phyloP scores from a whole-genome alignment of 2,329 filamentous ascomycete genomes.

The Penicillium sp. region DNA sequence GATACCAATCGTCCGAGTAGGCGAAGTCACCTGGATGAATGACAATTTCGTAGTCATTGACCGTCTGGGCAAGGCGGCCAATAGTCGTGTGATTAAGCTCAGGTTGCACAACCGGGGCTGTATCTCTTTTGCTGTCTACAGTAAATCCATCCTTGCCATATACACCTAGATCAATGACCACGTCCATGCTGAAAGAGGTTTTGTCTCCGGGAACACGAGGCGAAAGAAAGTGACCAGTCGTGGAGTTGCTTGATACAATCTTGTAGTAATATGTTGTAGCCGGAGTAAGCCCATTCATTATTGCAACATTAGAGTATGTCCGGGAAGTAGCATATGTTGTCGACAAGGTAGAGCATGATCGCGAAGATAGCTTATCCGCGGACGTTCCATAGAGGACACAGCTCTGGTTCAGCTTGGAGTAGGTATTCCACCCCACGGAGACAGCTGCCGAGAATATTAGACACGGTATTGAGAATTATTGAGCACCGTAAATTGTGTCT shows the following conservation, averaged over 20 bases:
- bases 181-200: slow-evolving; percentile 58
- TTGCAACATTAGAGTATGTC: slow-evolving; percentile 58
- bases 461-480: not conserved
- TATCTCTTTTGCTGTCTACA: slow-evolving; percentile 51
- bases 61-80: slow-evolving; percentile 54
- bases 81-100: slow-evolving; percentile 65
- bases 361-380: slow-evolving; percentile 38
- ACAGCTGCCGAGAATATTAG: slow-evolving; percentile 45
- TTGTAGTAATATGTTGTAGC: slow-evolving; percentile 66
- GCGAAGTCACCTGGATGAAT: slow-evolving; percentile 53
- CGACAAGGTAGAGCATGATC: slow-evolving; percentile 53
- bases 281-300: slow-evolving; percentile 51
- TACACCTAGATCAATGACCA: slow-evolving; percentile 60
- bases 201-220: slow-evolving; percentile 59
- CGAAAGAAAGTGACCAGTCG: slow-evolving; percentile 58
- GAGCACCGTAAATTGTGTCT: slow-evolving; percentile 14
- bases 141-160: slow-evolving; percentile 60
- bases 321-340: slow-evolving; percentile 60
- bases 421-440: slow-evolving; percentile 63
- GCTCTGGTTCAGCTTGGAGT: slow-evolving; percentile 48
- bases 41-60: slow-evolving; percentile 60
- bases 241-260: slow-evolving; percentile 62
- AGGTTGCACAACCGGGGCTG: slow-evolving; percentile 55
- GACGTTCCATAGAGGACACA: slow-evolving; percentile 60
- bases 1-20: slow-evolving; percentile 64